A percentile compares a stretch with the other conserved stretches of the same genome.
phyloP scores from a whole-genome alignment of 805 yeast species.

The Candida dendrica region DNA sequence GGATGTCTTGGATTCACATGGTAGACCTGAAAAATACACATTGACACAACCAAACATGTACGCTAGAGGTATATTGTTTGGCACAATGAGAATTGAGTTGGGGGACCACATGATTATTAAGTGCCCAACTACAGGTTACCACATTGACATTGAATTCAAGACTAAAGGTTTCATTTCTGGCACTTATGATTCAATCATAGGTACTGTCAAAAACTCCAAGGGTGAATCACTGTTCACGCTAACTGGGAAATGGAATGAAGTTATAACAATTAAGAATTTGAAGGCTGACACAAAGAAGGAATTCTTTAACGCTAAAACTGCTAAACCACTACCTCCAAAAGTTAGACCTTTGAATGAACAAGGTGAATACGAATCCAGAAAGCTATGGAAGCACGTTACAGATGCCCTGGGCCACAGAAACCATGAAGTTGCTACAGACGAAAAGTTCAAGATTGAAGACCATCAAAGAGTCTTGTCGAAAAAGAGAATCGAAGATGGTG shows the following conservation, averaged over 20 bases:
- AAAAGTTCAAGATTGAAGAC: slow-evolving; percentile 81
- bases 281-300: slow-evolving; percentile 40
- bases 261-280: slow-evolving; percentile 59
- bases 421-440: slow-evolving; percentile 81
- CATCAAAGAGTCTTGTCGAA: slow-evolving; percentile 73
- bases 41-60: slow-evolving; percentile 95
- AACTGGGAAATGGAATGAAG: slow-evolving; percentile 90
- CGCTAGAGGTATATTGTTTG: slow-evolving; percentile 88
- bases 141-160: slow-evolving; percentile 86
- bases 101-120: slow-evolving; percentile 86
- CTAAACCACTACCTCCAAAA: slow-evolving; percentile 50
- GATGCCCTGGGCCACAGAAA: slow-evolving; percentile 74
- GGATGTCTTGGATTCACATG: slow-evolving; percentile 42
- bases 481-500: slow-evolving; percentile 69
- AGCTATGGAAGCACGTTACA: slow-evolving; percentile 76
- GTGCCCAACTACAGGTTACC: slow-evolving; percentile 49
- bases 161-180: slow-evolving; percentile 93
- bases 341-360: slow-evolving; percentile 80
- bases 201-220: slow-evolving; percentile 48
- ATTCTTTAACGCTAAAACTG: slow-evolving; percentile 54
- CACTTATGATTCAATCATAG: slow-evolving; percentile 83
- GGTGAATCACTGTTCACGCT: slow-evolving; percentile 58
- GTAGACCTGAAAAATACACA: slow-evolving; percentile 60
- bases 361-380: slow-evolving; percentile 72
- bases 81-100: slow-evolving; percentile 80